Evolutionary conservation across 2,329 filamentous ascomycete genomes (phyloP).

Genomic region (Cladosporium sp.): DNA sequence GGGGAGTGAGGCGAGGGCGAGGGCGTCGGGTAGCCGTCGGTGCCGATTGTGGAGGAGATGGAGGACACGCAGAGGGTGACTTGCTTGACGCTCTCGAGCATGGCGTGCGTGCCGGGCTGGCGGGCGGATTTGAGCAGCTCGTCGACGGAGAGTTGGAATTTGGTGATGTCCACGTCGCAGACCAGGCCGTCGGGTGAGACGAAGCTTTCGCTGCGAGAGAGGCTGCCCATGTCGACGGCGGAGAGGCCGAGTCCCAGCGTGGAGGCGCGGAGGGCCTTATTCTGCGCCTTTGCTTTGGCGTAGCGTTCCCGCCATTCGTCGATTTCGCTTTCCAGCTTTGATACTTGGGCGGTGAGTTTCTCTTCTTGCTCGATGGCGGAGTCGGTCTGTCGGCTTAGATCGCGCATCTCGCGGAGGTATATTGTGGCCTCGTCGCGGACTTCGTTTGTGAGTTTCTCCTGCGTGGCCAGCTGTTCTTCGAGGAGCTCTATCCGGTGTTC

Average conservation of each 20-base stretch:
- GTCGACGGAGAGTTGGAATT: conserved; percentile 91
- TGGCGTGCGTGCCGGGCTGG: conserved; percentile 65
- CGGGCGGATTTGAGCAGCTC: conserved; percentile 79
- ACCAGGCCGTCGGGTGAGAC: conserved; percentile 67
- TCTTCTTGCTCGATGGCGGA: conserved; percentile 78
- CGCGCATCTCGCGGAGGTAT: conserved; percentile 85
- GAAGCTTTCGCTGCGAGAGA: conserved; percentile 55
- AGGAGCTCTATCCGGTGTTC: conserved; percentile 55
- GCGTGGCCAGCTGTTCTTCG: conserved; percentile 66
- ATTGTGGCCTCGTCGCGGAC: conserved; percentile 78
- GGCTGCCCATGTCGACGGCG: conserved; percentile 59
- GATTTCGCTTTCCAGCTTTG: conserved; percentile 74
- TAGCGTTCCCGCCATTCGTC: conserved; percentile 90
- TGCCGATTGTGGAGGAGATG: conserved; percentile 74
- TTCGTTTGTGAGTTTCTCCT: conserved; percentile 80
- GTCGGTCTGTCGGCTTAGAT: conserved; percentile 74
- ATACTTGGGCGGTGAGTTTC: conserved; percentile 68
- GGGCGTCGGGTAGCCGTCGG: conserved; percentile 29
- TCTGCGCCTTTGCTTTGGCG: conserved; percentile 79
- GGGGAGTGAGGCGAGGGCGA: conserved; percentile 25
- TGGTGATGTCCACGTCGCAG: conserved; percentile 88
- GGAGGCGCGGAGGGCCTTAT: conserved; percentile 74
- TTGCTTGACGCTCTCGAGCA: conserved; percentile 81
- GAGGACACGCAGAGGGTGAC: conserved; percentile 78
- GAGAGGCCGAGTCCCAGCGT: conserved; percentile 68